These are phyloP conservation scores for Stygiomarasmius scandens DNA, from an alignment of 1,284 basidiomycete species.

Conservation along the genomic window DNA sequence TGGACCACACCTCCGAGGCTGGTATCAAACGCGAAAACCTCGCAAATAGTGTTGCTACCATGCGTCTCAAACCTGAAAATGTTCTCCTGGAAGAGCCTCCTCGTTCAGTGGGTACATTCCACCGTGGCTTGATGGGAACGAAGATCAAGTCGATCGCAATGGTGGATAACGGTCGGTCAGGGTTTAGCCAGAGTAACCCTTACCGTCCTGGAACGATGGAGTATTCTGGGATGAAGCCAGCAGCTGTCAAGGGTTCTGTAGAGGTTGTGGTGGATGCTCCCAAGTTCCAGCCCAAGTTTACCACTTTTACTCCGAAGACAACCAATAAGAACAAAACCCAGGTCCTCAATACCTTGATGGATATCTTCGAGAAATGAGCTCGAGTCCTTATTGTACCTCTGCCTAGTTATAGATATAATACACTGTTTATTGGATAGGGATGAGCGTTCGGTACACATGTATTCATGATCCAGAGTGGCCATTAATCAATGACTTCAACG, in stretches of 20 bases:
- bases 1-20: constrained; percentile 23
- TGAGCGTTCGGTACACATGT: too few species aligned
- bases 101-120: constrained; percentile 37
- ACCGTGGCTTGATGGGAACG: constrained; percentile 40
- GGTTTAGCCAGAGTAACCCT: constrained; percentile 12
- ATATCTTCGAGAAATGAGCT: too few species aligned
- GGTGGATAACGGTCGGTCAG: constrained; percentile 2
- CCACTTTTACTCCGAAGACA: too few species aligned
- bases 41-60: constrained; percentile 19
- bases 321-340: too few species aligned
- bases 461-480: not conserved
- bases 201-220: constrained; percentile 14
- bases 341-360: too few species aligned
- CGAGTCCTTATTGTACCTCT: too few species aligned
- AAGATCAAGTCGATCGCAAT: constrained; percentile 30
- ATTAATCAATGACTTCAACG: constrained; percentile 40
- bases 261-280: too few species aligned
- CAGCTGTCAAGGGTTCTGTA: not conserved
- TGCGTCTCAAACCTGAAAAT: constrained; percentile 24
- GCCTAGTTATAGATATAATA: too few species aligned
- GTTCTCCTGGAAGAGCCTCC: constrained; percentile 31
- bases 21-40: constrained; percentile 25
- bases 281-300: too few species aligned
- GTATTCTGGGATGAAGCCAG: constrained; percentile 10
- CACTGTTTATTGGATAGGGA: too few species aligned